Conservation (phyloP, 2,329 filamentous ascomycete genomes). For the Exserohilum rostratum region DNA sequence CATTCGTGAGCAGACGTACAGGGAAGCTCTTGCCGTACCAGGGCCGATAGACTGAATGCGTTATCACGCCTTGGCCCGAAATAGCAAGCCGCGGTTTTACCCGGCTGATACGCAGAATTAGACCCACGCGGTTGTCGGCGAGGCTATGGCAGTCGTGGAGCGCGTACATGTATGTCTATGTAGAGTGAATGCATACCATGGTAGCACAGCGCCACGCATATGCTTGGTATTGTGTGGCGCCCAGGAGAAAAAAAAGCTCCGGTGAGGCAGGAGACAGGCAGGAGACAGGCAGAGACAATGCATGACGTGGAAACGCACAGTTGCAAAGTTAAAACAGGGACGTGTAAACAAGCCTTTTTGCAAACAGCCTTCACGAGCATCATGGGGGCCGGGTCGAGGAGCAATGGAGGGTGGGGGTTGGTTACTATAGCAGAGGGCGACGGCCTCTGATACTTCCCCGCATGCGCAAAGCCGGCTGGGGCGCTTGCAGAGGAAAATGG, state of each 20-base stretch:
- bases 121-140: background rate
- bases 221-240: background rate
- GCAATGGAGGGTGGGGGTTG: background rate
- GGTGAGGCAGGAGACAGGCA: constrained; percentile 8
- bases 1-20: no score
- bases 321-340: constrained; percentile 13
- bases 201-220: background rate
- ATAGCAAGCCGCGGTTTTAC: constrained; percentile 7
- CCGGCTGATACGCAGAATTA: constrained; percentile 1
- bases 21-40: no score
- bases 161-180: background rate
- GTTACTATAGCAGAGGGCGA: background rate
- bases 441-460: constrained; percentile 24
- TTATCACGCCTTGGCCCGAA: constrained; percentile 1
- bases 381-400: background rate
- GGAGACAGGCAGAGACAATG: constrained; percentile 10
- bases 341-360: constrained; percentile 23
- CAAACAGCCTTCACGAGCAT: no score
- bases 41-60: background rate
- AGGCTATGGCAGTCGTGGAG: background rate
- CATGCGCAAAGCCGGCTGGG: constrained; percentile 34
- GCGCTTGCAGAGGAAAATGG: constrained; percentile 37
- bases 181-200: no score
- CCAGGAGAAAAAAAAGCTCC: background rate
- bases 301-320: no score